Evolutionary conservation across 2,329 filamentous ascomycete species (phyloP), one percentile per base, ranked within the genome.

Genomic region (Orbilia oligospora): DNA sequence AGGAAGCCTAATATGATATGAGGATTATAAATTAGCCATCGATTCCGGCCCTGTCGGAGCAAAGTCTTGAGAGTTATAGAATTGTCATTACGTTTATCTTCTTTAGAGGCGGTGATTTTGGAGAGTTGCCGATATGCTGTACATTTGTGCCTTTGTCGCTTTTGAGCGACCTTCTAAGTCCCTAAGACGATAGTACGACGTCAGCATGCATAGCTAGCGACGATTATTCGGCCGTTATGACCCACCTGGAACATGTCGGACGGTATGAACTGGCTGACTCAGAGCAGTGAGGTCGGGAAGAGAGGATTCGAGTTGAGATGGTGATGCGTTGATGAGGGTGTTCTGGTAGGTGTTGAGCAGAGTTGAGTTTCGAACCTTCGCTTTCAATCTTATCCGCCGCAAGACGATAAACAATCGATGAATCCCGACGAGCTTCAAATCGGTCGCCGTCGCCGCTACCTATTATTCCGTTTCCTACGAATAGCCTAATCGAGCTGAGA

Each of bases 71-170:
- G 33, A 36, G 12, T n/a, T 14, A 3, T 18, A 10, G 51, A 44
- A 46, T 71, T 18, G 18, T 24, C 49, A 49, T 67, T 70, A 71
- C 76, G 84, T 87, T 82, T 84, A 97, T 93, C 91, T 97, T 97
- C 86, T 97, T 97, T 0, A 94, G 94, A 67, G 94, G 89, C 48
- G 93, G 92, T 71, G 94, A 92, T 85, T 97, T 97, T 80, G 92
- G 91, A 16, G 91, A 90, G 81, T 97, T 92, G 72, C 92, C 91
- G 81, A 93, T 88, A 83, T 93, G 91, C 81, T 90, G 88, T 81
- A 90, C 89, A 84, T 91, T 90, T 80, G 86, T 84, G 27, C 81
- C 81, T 87, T 94, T 97, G 82, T 97, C 93, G 85, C 92, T 91
- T 87, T 97, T 97, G 86, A 97, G 92, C 80, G 93, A 97, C 86